Percentiles rank a stretch among this genome's conserved stretches.
Conservation (phyloP, 2,329 filamentous ascomycete genomes). For the Ophiostoma ips region DNA sequence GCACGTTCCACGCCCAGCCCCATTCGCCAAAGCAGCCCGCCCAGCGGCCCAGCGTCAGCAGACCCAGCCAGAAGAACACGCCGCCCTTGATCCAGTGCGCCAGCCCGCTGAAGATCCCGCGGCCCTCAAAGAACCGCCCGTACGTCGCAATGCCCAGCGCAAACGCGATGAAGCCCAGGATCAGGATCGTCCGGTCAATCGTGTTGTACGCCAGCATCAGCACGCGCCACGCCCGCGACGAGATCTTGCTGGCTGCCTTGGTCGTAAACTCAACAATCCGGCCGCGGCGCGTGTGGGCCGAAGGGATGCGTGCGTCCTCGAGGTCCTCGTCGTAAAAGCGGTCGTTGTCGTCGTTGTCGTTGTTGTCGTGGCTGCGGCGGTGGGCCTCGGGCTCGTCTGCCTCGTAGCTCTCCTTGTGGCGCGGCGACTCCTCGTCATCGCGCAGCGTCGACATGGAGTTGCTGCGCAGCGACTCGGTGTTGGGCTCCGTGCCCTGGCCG, state of each 20-base stretch:
- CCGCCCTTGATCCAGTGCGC: constrained; percentile 92
- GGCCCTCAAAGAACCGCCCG: constrained; percentile 65
- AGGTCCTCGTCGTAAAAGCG: constrained; percentile 24
- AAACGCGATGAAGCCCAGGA: constrained; percentile 62
- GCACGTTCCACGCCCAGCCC: constrained; percentile 92
- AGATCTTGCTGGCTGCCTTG: constrained; percentile 41
- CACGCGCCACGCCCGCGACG: constrained; percentile 40
- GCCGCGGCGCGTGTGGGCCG: constrained; percentile 24
- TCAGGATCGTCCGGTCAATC: constrained; percentile 63
- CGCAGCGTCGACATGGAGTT: constrained; percentile 46
- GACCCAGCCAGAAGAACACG: constrained; percentile 86
- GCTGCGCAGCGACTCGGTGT: constrained; percentile 52
- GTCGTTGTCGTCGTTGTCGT: constrained; percentile 27
- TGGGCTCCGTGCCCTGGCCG: constrained; percentile 59
- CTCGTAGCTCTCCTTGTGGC: constrained; percentile 35
- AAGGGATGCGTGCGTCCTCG: constrained; percentile 24
- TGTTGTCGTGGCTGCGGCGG: constrained; percentile 5
- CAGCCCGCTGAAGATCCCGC: constrained; percentile 63
- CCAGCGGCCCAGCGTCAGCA: constrained; percentile 79
- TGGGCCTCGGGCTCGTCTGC: constrained; percentile 28
- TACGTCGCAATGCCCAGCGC: constrained; percentile 62
- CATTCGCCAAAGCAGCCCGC: constrained; percentile 79
- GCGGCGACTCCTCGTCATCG: constrained; percentile 30
- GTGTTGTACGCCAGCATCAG: constrained; percentile 49
- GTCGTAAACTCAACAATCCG: constrained; percentile 37